Percentiles rank a stretch among this genome's conserved stretches.
Evolutionary conservation across 2,329 filamentous ascomycete genomes (phyloP).

Genomic region (Ceratocystis papillata): DNA sequence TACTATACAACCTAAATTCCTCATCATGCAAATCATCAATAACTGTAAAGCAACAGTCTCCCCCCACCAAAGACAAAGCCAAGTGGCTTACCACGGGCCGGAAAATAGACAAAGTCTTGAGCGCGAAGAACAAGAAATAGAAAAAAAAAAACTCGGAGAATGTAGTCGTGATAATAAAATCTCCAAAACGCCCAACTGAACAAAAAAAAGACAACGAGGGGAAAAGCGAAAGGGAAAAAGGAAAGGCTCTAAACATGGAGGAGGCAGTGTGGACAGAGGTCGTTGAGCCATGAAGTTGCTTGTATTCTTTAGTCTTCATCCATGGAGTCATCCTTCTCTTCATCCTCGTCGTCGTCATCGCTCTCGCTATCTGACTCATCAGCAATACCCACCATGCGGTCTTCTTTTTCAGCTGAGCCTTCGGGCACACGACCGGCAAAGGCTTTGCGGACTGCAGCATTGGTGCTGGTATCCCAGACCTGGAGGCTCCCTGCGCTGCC

Average conservation of each 20-base stretch:
- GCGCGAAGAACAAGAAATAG: background rate
- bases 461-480: conserved; percentile 95
- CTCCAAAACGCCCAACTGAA: conserved; percentile 14
- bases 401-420: conserved; percentile 51
- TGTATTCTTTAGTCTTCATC: conserved; percentile 40
- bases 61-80: background rate
- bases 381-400: conserved; percentile 65
- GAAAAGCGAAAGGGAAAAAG: conserved; percentile 1
- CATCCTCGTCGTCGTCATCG: conserved; percentile 44
- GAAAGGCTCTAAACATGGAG: background rate
- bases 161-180: conserved; percentile 12
- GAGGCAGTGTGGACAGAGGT: background rate
- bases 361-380: conserved; percentile 58
- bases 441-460: conserved; percentile 68
- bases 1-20: conserved; percentile 12
- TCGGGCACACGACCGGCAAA: conserved; percentile 61
- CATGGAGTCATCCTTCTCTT: conserved; percentile 42
- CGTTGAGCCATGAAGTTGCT: background rate
- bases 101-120: background rate
- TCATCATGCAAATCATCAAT: conserved; percentile 19
- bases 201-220: conserved; percentile 4
- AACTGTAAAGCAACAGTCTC: conserved; percentile 11
- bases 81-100: background rate
- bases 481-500: conserved; percentile 88
- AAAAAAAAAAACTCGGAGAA: conserved; percentile 15